Evolutionary conservation across 495 filamentous ascomycete genomes (phyloP).

Genomic region (Penicillium egyptiacum): DNA sequence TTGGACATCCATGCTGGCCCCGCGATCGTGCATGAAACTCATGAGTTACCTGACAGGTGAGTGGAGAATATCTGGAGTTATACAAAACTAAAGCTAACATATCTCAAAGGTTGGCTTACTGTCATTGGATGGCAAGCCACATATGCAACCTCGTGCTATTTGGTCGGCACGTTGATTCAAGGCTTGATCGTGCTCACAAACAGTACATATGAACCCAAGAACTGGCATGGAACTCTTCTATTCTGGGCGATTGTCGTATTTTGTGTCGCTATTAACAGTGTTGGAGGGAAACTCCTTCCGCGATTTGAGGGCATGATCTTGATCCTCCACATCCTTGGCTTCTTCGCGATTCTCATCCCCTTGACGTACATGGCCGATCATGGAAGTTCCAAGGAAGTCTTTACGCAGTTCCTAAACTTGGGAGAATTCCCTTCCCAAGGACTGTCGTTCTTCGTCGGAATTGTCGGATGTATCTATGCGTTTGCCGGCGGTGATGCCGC

Average conservation of each 20-base stretch:
- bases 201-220: conserved; percentile 33
- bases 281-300: conserved; percentile 42
- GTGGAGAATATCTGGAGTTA: neutral
- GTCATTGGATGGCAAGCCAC: conserved; percentile 48
- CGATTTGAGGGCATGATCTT: conserved; percentile 47
- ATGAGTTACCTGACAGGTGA: conserved; percentile 50
- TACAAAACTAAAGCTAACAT: neutral
- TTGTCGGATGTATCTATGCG: conserved; percentile 42
- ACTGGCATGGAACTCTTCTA: conserved; percentile 46
- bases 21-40: conserved; percentile 36
- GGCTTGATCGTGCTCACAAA: conserved; percentile 40
- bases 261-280: conserved; percentile 42
- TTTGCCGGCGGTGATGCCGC: conserved; percentile 43
- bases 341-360: conserved; percentile 53
- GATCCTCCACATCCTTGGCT: conserved; percentile 50
- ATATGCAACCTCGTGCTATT: conserved; percentile 41
- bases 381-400: conserved; percentile 39
- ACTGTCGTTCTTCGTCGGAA: conserved; percentile 47
- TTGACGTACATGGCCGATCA: conserved; percentile 50
- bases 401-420: conserved; percentile 47
- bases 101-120: conserved; percentile 43
- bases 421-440: conserved; percentile 47
- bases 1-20: conserved; percentile 54
- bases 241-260: conserved; percentile 43
- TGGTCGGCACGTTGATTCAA: conserved; percentile 44